Evolutionary conservation across 192 early-diverging fungal species (phyloP).

Genomic region (Rhizoclosmatium globosum): DNA sequence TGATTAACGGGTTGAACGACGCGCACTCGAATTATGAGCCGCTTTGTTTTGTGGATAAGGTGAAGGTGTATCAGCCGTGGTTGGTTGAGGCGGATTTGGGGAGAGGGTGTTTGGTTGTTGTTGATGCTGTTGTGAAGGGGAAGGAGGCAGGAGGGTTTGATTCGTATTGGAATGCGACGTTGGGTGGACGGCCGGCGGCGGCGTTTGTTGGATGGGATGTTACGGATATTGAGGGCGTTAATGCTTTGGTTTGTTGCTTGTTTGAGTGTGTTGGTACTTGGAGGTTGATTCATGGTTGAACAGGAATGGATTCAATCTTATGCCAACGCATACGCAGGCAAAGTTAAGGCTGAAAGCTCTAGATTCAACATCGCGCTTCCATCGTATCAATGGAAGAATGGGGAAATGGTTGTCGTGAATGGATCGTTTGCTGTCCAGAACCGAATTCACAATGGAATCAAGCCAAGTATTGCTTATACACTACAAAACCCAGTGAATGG

Average conservation of each 20-base stretch:
- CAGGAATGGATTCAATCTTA: not conserved
- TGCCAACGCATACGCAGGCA: not conserved
- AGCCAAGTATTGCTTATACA: not conserved
- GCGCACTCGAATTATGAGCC: slow-evolving; percentile 14
- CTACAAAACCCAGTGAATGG: not conserved
- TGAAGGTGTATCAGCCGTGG: not conserved
- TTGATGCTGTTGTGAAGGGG: not conserved
- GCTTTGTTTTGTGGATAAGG: not conserved
- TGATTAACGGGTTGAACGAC: not conserved
- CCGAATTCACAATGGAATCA: not conserved
- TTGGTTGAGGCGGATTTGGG: not conserved
- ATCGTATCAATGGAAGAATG: not conserved
- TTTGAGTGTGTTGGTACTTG: not conserved
- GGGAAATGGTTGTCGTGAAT: not conserved
- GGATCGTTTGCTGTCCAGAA: not conserved
- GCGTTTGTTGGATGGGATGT: not conserved
- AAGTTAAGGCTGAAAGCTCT: not conserved
- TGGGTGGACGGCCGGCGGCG: not conserved
- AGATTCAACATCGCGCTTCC: not conserved
- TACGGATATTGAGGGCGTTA: not conserved
- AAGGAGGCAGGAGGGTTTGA: not conserved
- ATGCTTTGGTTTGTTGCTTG: not conserved
- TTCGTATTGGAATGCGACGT: not conserved
- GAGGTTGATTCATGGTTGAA: not conserved
- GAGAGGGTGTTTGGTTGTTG: not conserved